These are phyloP conservation scores for Mycena capillaripes DNA, from an alignment of 768 basidiomycete genomes.

Conservation along the genomic window DNA sequence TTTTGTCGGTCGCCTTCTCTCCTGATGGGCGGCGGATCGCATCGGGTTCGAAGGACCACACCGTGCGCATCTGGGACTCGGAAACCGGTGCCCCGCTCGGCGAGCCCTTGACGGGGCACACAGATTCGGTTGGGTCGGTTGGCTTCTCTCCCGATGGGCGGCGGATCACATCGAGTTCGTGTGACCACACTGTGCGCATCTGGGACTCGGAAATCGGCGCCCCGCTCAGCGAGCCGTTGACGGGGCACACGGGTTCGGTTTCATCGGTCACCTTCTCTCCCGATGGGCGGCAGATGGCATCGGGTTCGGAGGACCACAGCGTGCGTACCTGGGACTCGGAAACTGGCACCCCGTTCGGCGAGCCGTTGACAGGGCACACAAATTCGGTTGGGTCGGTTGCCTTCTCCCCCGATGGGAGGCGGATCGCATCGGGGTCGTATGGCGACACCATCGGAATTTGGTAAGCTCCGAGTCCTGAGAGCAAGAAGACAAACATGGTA, in stretches of 20 bases:
- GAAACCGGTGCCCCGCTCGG: slow-evolving; percentile 20
- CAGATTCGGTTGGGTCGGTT: slow-evolving; percentile 44
- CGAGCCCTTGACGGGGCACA: slow-evolving; percentile 33
- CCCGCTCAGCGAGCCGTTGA: background rate
- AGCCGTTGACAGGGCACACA: too few species aligned
- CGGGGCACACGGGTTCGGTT: background rate
- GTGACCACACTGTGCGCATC: too few species aligned
- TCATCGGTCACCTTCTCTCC: background rate
- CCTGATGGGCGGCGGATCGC: too few species aligned
- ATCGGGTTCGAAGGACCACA: slow-evolving; percentile 23
- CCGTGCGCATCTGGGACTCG: slow-evolving; percentile 44
- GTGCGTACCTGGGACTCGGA: too few species aligned
- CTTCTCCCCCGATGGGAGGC: too few species aligned
- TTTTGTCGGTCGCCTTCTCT: too few species aligned
- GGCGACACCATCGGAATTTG: background rate
- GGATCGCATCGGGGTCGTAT: too few species aligned
- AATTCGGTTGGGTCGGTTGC: too few species aligned
- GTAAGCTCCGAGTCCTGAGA: background rate
- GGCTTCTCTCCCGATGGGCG: slow-evolving; percentile 68
- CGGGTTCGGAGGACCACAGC: too few species aligned
- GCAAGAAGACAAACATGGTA: background rate
- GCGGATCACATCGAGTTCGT: slow-evolving; percentile 63
- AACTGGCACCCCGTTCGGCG: too few species aligned
- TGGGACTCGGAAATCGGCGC: slow-evolving; percentile 7
- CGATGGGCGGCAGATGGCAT: background rate